A percentile compares a stretch with the other conserved stretches of the same genome.
phyloP scores from a whole-genome alignment of 495 filamentous ascomycete genomes.

The Diplogelasinospora grovesii region DNA sequence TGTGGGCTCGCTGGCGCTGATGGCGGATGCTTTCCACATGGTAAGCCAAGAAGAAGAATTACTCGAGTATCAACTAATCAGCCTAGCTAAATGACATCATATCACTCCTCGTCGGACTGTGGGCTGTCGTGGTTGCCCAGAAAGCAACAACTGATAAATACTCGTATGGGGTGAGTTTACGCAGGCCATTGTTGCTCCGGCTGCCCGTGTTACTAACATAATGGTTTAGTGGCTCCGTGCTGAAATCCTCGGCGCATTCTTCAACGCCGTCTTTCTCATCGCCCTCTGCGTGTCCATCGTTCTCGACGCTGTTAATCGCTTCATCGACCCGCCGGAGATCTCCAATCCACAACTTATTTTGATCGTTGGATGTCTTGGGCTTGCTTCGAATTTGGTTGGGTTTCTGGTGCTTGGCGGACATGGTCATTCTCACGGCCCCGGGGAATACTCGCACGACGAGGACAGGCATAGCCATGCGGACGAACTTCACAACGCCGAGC shows the following conservation, averaged over 20 bases:
- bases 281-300: conserved; percentile 93
- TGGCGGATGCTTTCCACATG: conserved; percentile 98
- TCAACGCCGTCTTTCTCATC: conserved; percentile 96
- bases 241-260: conserved; percentile 91
- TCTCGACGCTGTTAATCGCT: conserved; percentile 82
- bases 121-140: conserved; percentile 85
- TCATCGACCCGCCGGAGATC: conserved; percentile 83
- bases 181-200: neutral
- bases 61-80: conserved; percentile 1
- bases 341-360: conserved; percentile 76
- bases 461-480: conserved; percentile 51
- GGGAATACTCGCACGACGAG: conserved; percentile 40
- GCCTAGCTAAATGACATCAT: conserved; percentile 87
- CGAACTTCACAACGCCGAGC: conserved; percentile 21
- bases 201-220: too few relatives aligned
- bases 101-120: conserved; percentile 83
- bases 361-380: conserved; percentile 76
- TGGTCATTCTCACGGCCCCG: conserved; percentile 70
- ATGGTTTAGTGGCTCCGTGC: conserved; percentile 71
- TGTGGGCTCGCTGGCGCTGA: conserved; percentile 84
- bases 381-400: conserved; percentile 86
- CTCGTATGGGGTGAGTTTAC: conserved; percentile 75
- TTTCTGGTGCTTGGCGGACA: conserved; percentile 89
- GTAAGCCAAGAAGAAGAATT: conserved; percentile 42
- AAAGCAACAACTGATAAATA: conserved; percentile 78